Evolutionary conservation across 495 filamentous ascomycete species (phyloP).

Genomic region (Aspergillus sclerotiicarbonarius): DNA sequence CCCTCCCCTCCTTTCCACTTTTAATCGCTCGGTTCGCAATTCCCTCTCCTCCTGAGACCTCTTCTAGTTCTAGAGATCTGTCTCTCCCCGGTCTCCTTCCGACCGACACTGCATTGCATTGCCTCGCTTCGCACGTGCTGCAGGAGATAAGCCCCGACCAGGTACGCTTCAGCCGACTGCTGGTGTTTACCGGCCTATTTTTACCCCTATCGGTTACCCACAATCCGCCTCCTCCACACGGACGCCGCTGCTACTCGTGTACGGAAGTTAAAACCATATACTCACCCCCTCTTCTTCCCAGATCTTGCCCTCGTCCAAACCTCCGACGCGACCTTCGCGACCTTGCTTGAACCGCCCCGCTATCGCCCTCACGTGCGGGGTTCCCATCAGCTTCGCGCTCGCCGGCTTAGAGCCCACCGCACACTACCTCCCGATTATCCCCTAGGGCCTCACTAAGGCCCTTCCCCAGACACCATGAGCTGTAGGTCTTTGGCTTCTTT

Average conservation of each 20-base stretch:
- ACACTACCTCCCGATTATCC: constrained; percentile 9
- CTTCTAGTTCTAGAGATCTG: not conserved
- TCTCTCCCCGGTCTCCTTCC: not conserved
- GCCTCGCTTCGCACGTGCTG: constrained; percentile 2
- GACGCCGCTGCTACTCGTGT: not conserved
- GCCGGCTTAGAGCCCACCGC: constrained; percentile 23
- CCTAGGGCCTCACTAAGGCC: constrained; percentile 3
- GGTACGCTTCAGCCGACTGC: not conserved
- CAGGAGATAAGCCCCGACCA: constrained; percentile 1
- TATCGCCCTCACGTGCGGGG: constrained; percentile 24
- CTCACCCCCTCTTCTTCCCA: constrained; percentile 1
- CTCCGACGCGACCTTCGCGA: not conserved
- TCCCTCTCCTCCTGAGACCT: not conserved
- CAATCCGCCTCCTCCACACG: not conserved
- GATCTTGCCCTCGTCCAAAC: not conserved
- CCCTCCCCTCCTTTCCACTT: not conserved
- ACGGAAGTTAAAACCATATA: constrained; percentile 1
- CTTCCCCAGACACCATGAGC: constrained; percentile 39
- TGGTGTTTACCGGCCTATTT: constrained; percentile 3
- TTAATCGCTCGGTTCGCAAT: not conserved
- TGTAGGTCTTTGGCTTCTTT: constrained; percentile 36
- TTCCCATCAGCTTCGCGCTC: constrained; percentile 18
- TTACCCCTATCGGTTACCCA: constrained; percentile 11
- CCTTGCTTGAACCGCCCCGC: constrained; percentile 16
- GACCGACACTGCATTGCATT: constrained; percentile 3